phyloP scores from a whole-genome alignment of 371 early-diverging fungal species.

The Nematocida ironsii region DNA sequence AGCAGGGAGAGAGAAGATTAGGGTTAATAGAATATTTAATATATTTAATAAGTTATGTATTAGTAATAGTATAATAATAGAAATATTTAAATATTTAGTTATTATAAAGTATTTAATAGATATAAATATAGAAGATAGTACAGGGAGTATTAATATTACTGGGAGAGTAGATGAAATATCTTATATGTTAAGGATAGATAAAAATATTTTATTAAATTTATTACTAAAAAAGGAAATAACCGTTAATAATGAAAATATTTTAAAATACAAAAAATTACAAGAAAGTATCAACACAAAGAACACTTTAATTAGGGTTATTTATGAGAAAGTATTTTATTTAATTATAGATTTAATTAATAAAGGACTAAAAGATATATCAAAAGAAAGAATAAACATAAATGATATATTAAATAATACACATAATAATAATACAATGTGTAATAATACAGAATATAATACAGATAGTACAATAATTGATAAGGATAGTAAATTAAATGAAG shows the following conservation, averaged over 20 bases:
- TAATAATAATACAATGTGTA: too few relatives aligned
- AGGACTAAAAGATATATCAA: neutral
- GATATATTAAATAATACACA: too few relatives aligned
- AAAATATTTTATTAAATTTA: conserved; percentile 52
- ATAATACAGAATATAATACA: too few relatives aligned
- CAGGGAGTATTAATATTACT: neutral
- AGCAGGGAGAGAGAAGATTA: neutral
- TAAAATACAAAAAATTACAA: conserved; percentile 71
- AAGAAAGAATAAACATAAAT: too few relatives aligned
- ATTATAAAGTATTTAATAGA: neutral
- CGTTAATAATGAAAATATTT: conserved; percentile 75
- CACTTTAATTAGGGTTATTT: conserved; percentile 75
- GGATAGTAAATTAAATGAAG: too few relatives aligned
- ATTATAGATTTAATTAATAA: conserved; percentile 61
- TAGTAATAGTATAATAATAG: neutral
- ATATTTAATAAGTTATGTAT: neutral
- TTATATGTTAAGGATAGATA: conserved; percentile 27
- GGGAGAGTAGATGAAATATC: neutral
- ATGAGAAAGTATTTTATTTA: conserved; percentile 63
- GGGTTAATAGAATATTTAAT: neutral
- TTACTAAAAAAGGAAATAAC: conserved; percentile 66
- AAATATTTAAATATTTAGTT: conserved; percentile 15
- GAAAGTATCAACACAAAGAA: conserved; percentile 71
- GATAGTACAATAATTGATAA: too few relatives aligned
- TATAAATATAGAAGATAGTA: conserved; percentile 2